Base-by-base conservation (phyloP, 108 stramenopile species). In the Epithemia pelagica region DNA sequence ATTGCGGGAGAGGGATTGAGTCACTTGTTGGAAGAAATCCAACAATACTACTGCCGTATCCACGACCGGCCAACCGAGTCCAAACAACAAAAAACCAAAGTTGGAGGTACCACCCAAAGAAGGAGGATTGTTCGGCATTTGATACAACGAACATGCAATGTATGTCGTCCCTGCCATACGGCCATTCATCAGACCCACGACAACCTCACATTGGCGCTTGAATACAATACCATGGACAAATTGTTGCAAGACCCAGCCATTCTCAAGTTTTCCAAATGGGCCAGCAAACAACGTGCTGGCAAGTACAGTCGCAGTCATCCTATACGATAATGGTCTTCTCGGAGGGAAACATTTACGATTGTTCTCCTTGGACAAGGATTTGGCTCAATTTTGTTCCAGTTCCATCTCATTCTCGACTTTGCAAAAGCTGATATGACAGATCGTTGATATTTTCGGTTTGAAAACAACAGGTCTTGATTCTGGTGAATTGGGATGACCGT, bases 151-250 rank as follows among this genome's bases (percentile, higher is more conserved):
- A 83, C 85, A 1, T 71, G 82, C 54, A 52, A 70, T 28, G 66
- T 90, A 23, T 90, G 89, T 65, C 72, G 89, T 21, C 86, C 77
- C 29, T 90, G 89, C 66, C 89, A 86, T 52, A 69, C 69, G 18
- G 67, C 72, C 22, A 64, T 90, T 15, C 89, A 90, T 66, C 29
- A 64, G 33, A 75, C 84, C 10, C 82, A 90, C 54, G 58, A 62
- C 33, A 86, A 90, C 61, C 71, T 79, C 76, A 73, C 82, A 31
- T 51, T 90, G 52, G 89, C 89, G 10, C 37, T 62, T n/a, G 61
- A 79, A 27, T 90, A 73, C 74, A 78, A 72, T 61, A 83, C 80
- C 0, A 52, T 83, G 3, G 84, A 87, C 20, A 65, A 70, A 24
- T 68, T 90, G 22, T 59, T 87, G 29, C 71, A 59, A 21, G 77